Conservation (phyloP, 805 yeast species). For the Ascoidea rubescens region DNA sequence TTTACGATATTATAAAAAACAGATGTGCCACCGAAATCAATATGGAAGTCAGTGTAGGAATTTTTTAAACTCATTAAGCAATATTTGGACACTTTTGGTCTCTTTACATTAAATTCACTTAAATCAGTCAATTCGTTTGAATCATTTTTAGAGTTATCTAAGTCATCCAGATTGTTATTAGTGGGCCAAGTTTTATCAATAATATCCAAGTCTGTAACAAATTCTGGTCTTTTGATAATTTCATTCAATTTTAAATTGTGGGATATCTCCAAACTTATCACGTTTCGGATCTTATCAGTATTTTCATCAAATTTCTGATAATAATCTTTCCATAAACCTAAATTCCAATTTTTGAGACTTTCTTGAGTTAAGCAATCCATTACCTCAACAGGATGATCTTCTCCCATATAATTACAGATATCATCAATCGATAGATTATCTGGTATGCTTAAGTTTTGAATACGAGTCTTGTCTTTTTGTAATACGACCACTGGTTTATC, state of each 20-base stretch:
- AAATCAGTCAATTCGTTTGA: too few relatives aligned
- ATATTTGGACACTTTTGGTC: conserved; percentile 60
- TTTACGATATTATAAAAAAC: conserved; percentile 73
- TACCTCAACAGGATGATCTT: conserved; percentile 53
- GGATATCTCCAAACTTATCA: conserved; percentile 70
- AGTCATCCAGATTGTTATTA: too few relatives aligned
- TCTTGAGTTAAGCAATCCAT: conserved; percentile 85
- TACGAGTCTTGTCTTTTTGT: conserved; percentile 14
- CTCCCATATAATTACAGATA: conserved; percentile 48
- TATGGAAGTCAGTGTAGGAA: conserved; percentile 80
- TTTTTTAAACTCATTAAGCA: conserved; percentile 75
- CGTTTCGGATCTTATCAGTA: conserved; percentile 62
- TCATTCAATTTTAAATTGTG: conserved; percentile 32
- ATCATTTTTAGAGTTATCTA: too few relatives aligned
- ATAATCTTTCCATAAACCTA: conserved; percentile 65
- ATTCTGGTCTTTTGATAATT: conserved; percentile 43
- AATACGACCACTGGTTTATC: conserved; percentile 34
- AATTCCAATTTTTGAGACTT: conserved; percentile 43
- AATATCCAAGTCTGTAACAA: conserved; percentile 53
- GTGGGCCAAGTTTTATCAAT: conserved; percentile 54
- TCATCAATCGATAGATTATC: conserved; percentile 35
- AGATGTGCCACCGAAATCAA: conserved; percentile 87
- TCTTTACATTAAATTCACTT: conserved; percentile 7
- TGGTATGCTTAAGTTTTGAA: conserved; percentile 43
- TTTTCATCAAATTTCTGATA: conserved; percentile 28